Conservation (phyloP, 202 grass and related monocot species). For the Carex arenaria region DNA sequence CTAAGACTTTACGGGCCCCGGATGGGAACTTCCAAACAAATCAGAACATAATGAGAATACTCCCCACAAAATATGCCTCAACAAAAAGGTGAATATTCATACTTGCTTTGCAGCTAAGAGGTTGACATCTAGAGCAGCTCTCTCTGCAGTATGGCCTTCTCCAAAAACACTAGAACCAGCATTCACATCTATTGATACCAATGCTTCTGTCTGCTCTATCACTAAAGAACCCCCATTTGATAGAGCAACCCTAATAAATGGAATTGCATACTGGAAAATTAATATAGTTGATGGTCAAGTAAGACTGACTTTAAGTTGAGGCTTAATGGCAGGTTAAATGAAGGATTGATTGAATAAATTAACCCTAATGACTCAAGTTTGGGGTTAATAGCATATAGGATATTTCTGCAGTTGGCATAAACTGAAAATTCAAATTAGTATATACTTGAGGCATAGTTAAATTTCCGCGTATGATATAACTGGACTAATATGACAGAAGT, state of each 20-base stretch:
- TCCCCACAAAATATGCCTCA: neutral
- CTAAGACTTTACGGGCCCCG: neutral
- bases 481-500: neutral
- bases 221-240: constrained; percentile 83
- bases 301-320: neutral
- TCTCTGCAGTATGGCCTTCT: constrained; percentile 78
- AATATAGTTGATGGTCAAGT: neutral
- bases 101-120: constrained; percentile 92
- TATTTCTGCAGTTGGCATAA: neutral
- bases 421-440: neutral
- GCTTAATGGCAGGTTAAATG: neutral
- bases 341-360: neutral
- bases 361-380: neutral
- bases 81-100: neutral
- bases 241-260: constrained; percentile 61
- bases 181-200: constrained; percentile 98
- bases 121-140: constrained; percentile 82
- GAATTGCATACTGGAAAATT: constrained; percentile 15
- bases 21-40: neutral
- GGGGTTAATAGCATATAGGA: neutral
- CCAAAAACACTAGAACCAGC: constrained; percentile 73
- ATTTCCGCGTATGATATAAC: neutral
- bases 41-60: neutral
- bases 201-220: constrained; percentile 97
- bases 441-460: neutral